Evolutionary conservation across 1,139 yeast genomes (phyloP), one percentile per base, ranked within the genome.

Genomic region (Taiozyma sp.): DNA sequence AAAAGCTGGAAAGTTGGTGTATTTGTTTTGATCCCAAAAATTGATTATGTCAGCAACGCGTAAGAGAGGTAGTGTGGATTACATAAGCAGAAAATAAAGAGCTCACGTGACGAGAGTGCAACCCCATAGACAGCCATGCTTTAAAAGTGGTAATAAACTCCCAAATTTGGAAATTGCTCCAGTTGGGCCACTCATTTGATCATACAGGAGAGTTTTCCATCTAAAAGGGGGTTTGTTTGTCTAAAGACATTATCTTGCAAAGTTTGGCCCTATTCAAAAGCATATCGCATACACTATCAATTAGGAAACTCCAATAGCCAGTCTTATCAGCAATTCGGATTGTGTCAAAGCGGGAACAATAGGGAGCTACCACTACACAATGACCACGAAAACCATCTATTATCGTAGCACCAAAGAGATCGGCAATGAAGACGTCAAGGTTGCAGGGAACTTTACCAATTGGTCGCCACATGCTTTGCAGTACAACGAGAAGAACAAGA

Each of bases 361-460:
- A 32, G 19, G 36, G 36, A n/a, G 10, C 19, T 32, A 13, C 34
- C 1, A 9, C 9, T 32, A n/a, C 63, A 70, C 16, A 39, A 51
- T 51, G 51, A 10, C 45, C 28, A 41, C 29, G 14, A 54, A 54
- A 5, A 45, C 41, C 1, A 45, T 56, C 44, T 34, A 34, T 6
- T 49, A 42, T 34, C 23, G 42, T 9, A 24, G 30, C 22, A 27
- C 40, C 16, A 44, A 36, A 10, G 49, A 48, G 9, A 14, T 48
- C 5, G n/a, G 49, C 10, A 48, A 46, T 12, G 49, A 50, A 14
- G 51, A 52, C 16, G 57, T 62, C 28, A 52, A 51, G 47, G 49
- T 62, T 36, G 65, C 65, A 19, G 65, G 65, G 1, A 56, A 54
- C 53, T 62, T 62, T 54, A 61, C 57, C 45, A 44, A 49, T 8